Evolutionary conservation across 352 stramenopile genomes (phyloP).

Genomic region (Phytophthora quininea): DNA sequence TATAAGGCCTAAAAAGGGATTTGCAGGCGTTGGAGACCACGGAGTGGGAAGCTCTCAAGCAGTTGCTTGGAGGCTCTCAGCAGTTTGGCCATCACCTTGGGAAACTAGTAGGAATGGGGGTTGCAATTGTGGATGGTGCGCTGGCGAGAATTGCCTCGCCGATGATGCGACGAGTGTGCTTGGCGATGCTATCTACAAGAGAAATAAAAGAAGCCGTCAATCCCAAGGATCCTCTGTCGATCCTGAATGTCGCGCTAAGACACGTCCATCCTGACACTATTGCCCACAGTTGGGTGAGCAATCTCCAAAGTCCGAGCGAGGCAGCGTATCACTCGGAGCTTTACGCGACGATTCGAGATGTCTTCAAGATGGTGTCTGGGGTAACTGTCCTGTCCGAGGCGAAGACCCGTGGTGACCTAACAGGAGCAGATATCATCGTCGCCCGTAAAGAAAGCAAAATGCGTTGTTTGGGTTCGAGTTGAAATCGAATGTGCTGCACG

Average conservation of each 20-base stretch:
- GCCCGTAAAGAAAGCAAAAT: no score
- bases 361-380: no score
- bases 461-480: no score
- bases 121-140: not conserved
- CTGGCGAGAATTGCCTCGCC: conserved; percentile 1
- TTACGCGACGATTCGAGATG: no score
- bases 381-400: no score
- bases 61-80: conserved; percentile 1
- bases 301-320: conserved; percentile 1
- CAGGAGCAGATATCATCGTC: no score
- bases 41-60: conserved; percentile 4
- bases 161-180: conserved; percentile 7
- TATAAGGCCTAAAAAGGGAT: not conserved
- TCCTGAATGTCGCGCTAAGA: conserved; percentile 1
- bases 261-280: conserved; percentile 3
- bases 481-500: no score
- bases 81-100: not conserved
- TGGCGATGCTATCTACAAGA: conserved; percentile 1
- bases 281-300: not conserved
- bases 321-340: not conserved
- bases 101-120: conserved; percentile 6
- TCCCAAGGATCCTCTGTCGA: conserved; percentile 1
- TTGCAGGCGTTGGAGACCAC: not conserved
- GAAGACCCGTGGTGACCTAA: no score
- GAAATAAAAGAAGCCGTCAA: not conserved